Percentiles rank a stretch among this genome's conserved stretches.
Evolutionary conservation across 106 monocot genomes (phyloP).

Genomic region (Gastrodia elata): DNA sequence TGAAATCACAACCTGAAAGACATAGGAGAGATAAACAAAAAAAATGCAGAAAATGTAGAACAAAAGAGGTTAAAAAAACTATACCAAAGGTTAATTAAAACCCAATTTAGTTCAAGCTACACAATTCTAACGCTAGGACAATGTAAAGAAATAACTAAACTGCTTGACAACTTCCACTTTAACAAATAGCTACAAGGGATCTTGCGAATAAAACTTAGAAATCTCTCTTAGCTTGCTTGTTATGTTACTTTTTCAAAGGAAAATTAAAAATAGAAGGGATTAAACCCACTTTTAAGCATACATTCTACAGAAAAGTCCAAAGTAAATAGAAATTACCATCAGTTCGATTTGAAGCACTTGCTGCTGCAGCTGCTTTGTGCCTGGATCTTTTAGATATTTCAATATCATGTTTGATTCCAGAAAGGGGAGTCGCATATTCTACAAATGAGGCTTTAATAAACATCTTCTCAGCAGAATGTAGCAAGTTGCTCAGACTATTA

Average conservation of each 20-base stretch:
- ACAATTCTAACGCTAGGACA: not conserved
- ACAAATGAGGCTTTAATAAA: constrained; percentile 16
- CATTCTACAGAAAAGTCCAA: not conserved
- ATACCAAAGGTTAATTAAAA: no score
- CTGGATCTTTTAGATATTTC: constrained; percentile 12
- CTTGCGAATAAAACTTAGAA: not conserved
- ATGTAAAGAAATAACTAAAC: not conserved
- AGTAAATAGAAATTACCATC: constrained; percentile 14
- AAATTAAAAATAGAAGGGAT: not conserved
- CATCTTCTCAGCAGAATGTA: constrained; percentile 40
- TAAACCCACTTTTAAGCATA: not conserved
- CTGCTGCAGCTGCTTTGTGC: constrained; percentile 13
- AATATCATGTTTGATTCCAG: constrained; percentile 12
- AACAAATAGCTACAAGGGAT: not conserved
- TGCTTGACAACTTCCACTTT: not conserved
- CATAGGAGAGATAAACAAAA: not conserved
- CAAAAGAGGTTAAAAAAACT: no score
- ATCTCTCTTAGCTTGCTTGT: not conserved
- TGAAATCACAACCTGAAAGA: constrained; percentile 25
- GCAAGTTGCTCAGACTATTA: constrained; percentile 30
- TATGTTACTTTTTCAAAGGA: not conserved
- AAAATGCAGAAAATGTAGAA: not conserved
- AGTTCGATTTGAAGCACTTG: constrained; percentile 8
- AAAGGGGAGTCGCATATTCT: constrained; percentile 11
- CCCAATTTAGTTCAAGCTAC: no score